phyloP scores from a whole-genome alignment of 768 basidiomycete genomes.

The Boletus rubroflammeus region DNA sequence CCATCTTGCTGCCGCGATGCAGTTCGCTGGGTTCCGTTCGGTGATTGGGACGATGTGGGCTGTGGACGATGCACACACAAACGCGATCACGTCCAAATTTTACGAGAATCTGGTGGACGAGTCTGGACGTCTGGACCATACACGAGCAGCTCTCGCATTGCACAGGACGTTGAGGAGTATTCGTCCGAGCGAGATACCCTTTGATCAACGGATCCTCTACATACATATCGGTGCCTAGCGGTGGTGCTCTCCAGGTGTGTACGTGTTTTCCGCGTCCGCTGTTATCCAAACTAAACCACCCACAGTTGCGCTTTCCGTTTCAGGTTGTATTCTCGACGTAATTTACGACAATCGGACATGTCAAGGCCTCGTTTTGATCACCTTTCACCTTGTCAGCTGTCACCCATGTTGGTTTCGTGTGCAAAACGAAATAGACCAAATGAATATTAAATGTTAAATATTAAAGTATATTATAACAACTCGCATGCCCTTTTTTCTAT shows the following conservation, averaged over 20 bases:
- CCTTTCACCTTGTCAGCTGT: too few species aligned
- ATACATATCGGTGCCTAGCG: neutral
- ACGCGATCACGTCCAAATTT: neutral
- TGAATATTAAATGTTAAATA: too few species aligned
- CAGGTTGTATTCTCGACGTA: too few species aligned
- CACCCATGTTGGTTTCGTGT: too few species aligned
- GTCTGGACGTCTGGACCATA: too few species aligned
- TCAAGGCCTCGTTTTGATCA: conserved; percentile 78
- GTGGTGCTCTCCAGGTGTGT: neutral
- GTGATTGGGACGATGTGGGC: too few species aligned
- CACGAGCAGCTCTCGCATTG: neutral
- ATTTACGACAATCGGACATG: neutral
- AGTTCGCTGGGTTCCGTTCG: neutral
- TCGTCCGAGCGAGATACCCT: neutral
- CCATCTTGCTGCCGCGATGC: too few species aligned
- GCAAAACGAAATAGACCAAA: too few species aligned
- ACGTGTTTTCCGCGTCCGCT: neutral
- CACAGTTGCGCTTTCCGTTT: too few species aligned
- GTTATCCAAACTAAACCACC: too few species aligned
- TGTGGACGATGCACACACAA: neutral
- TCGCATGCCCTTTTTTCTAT: too few species aligned
- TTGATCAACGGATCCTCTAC: neutral
- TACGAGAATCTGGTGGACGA: neutral
- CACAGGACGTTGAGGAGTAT: neutral
- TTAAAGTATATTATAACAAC: too few species aligned